Conservation (phyloP, 345 rosid species). For the Aquilaria sinensis region DNA sequence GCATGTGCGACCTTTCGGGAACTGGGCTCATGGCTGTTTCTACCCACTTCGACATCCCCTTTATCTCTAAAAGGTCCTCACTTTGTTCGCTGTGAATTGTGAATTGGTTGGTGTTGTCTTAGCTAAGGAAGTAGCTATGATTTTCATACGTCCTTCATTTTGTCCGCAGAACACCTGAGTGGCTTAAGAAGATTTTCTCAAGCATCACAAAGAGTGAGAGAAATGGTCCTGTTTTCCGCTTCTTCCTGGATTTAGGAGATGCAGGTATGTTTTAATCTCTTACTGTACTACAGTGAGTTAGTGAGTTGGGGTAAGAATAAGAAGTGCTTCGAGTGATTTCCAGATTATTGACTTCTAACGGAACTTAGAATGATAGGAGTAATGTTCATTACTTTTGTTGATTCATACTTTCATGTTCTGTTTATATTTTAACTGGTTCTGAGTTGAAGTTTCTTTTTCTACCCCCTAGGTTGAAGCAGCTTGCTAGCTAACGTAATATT, state of each 20-base stretch:
- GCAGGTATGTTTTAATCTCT: constrained; percentile 49
- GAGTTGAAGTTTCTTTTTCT: neutral
- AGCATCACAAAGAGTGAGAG: constrained; percentile 75
- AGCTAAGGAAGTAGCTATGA: neutral
- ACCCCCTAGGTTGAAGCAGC: constrained; percentile 2
- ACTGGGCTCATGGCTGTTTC: constrained; percentile 97
- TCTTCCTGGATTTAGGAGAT: constrained; percentile 94
- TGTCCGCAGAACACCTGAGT: constrained; percentile 62
- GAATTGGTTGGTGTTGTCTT: neutral
- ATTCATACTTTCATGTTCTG: no score
- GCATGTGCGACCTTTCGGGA: constrained; percentile 97
- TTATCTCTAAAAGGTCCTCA: constrained; percentile 65
- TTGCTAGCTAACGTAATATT: constrained; percentile 12
- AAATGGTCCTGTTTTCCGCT: constrained; percentile 85
- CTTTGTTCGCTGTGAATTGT: neutral
- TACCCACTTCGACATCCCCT: constrained; percentile 85
- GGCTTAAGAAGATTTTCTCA: constrained; percentile 89
- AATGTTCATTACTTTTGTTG: no score
- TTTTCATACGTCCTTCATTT: neutral
- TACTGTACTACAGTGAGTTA: neutral
- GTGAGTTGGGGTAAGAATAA: no score
- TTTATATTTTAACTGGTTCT: neutral
- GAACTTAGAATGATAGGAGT: neutral
- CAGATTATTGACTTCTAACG: neutral
- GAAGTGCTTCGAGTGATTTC: neutral